Base-by-base conservation (phyloP, 257 asterid genomes). In the Solanum verrucosum region DNA sequence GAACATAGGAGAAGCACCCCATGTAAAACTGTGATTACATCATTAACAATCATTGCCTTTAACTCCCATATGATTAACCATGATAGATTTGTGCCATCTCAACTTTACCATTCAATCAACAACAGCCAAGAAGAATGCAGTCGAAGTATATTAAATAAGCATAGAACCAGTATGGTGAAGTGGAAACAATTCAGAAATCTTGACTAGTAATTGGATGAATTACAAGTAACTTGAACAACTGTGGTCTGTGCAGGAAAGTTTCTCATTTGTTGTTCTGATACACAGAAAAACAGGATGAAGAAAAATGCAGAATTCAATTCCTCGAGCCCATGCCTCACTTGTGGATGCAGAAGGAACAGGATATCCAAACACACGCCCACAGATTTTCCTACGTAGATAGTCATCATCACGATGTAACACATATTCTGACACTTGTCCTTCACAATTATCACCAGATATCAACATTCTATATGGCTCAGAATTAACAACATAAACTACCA, bases 401-500 rank as follows among this genome's bases (percentile, higher is more conserved):
- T 79, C 65, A 44, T 27, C 85, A 79, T 15, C 67, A 15, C 40
- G 0, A 44, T 46, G 38, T 42, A 79, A 44, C 38, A 79, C 25
- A 27, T 25, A 79, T 15, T 79, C 27, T 78, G 63, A 42, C 67
- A 79, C 40, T 16, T 44, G 1, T 37, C 83, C 52, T 74, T 74
- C 0, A 44, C 85, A 20, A 49, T 31, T 81, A 82, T 49, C 44
- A 82, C 86, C 86, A 31, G 59, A 31, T 81, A 82, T 31, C 29
- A 49, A 49, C 71, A 82, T 20, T 29, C 13, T 82, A 49, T 49
- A 82, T 82, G 20, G 31, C 86, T 49, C 86, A 20, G 71, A 49
- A 82, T 31, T 49, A 49, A 82, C 85, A 88, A 40, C 56, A 83
- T 70, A 38, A 83, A 88, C 20, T 34, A 86, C 68, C 84, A 88